Evolutionary conservation across 306 rosid genomes (phyloP), one percentile per base, ranked within the genome.

Genomic region (Castanea mollissima): DNA sequence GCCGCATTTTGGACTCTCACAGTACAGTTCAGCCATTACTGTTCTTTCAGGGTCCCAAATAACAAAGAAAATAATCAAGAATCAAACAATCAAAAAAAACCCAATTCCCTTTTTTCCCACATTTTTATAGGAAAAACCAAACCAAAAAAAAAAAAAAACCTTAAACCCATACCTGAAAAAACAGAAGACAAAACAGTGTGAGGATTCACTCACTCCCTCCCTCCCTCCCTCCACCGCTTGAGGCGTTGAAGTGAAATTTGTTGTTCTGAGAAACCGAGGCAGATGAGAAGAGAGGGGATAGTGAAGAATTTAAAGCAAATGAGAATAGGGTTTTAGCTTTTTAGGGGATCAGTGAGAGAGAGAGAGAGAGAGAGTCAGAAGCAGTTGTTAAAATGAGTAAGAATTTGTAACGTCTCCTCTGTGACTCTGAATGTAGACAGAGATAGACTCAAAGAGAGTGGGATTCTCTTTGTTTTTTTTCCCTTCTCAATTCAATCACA

Each of bases 261-360:
- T 41, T 41, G 52, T 68, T 68, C 72, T n/a, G 54, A 68, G 54
- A 68, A 68, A 68, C 54, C 52, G 72, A 68, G 72, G 29, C 72
- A 35, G 72, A 67, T 13, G 52, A n/a, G 15, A 25, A 14, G 6
- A 59, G 67, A 21, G 65, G 27, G 27, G 13, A 29, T 2, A 63
- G 44, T 41, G 34, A 32, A 65, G 71, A 25, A 31, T 29, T 63
- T 12, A 68, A n/a, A 8, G 25, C 25, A 5, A 10, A 13, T 49
- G 15, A 4, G 5, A 35, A 68, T 34, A 34, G 72, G 72, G 52
- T 68, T 35, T 68, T 34, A 34, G 72, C 52, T 25, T 68, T 35
- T 68, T 14, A 19, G 6, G 52, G 52, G 72, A 68, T 68, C 72
- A 68, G 52, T 18, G 52, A 67, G 27, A 67, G 52, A 34, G 52